These are phyloP conservation scores for Zymoseptoria brevis DNA, from an alignment of 2,329 filamentous ascomycete species.

Conservation along the genomic window DNA sequence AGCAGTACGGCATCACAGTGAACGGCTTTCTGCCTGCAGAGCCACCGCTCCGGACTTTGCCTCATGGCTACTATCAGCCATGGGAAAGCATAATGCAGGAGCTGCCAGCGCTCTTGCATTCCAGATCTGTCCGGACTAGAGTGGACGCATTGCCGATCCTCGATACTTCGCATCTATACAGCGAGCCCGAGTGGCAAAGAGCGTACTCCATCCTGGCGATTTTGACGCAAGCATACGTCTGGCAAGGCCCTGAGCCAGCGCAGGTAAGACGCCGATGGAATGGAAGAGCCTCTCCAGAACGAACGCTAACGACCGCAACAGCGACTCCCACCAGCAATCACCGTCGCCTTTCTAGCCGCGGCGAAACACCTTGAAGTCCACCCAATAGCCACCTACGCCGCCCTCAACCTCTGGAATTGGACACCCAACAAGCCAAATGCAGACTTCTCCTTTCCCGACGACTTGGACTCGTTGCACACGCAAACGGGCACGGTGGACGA, in stretches of 20 bases:
- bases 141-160: conserved; percentile 75
- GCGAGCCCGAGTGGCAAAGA: conserved; percentile 81
- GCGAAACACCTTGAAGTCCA: conserved; percentile 69
- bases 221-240: conserved; percentile 77
- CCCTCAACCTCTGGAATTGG: conserved; percentile 91
- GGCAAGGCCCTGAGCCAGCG: conserved; percentile 67
- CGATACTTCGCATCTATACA: conserved; percentile 69
- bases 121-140: conserved; percentile 66
- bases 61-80: conserved; percentile 85
- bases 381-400: conserved; percentile 88
- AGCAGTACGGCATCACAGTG: conserved; percentile 19
- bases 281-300: neutral
- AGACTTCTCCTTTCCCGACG: conserved; percentile 69
- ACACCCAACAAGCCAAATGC: conserved; percentile 72
- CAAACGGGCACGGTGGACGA: conserved; percentile 92
- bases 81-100: conserved; percentile 83
- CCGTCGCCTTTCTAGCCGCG: conserved; percentile 70
- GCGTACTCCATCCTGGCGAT: conserved; percentile 73
- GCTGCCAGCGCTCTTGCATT: conserved; percentile 73
- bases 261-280: conserved; percentile 32
- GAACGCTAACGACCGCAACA: conserved; percentile 22
- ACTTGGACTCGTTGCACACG: conserved; percentile 75
- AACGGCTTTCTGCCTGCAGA: conserved; percentile 80
- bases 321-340: conserved; percentile 68
- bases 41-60: conserved; percentile 65